These are phyloP conservation scores for Zelonia costaricensis DNA, from an alignment of 208 protist genomes.

Conservation along the genomic window DNA sequence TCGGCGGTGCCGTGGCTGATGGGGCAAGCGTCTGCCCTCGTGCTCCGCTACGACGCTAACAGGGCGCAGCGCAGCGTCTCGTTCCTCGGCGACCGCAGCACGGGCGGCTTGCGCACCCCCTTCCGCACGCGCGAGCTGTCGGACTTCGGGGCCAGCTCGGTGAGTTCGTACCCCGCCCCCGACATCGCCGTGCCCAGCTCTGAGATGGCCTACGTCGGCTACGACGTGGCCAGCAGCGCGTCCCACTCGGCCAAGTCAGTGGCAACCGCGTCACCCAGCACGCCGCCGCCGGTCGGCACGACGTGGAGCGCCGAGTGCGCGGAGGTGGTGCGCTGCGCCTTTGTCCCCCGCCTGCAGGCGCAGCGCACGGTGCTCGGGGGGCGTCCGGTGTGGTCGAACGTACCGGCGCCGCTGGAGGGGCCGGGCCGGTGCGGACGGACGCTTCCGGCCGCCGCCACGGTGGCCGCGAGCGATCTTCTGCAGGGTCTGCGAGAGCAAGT, in stretches of 20 bases:
- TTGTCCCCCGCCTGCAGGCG: slow-evolving; percentile 25
- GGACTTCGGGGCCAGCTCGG: background rate
- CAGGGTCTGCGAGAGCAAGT: slow-evolving; percentile 23
- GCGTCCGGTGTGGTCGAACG: slow-evolving; percentile 21
- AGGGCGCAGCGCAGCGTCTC: background rate
- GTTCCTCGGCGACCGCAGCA: background rate
- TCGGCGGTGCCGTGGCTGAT: slow-evolving; percentile 22
- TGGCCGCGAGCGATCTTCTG: slow-evolving; percentile 24
- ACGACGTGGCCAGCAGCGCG: background rate
- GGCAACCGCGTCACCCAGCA: background rate
- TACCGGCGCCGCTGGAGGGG: slow-evolving; percentile 10
- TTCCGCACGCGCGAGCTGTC: background rate
- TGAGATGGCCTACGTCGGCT: background rate
- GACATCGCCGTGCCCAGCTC: background rate
- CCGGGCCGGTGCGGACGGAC: background rate
- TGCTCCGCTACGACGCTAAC: slow-evolving; percentile 1
- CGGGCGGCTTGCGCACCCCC: background rate
- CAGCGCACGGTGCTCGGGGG: slow-evolving; percentile 20
- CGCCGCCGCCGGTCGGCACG: background rate
- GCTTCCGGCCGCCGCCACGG: background rate
- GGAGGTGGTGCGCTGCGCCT: slow-evolving; percentile 36
- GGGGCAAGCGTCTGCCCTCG: slow-evolving; percentile 13
- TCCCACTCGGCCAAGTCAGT: too few species aligned
- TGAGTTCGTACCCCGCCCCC: background rate
- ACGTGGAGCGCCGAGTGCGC: slow-evolving; percentile 28